These are phyloP conservation scores for Senecio squalidus DNA, from an alignment of 140 eudicot species.

Conservation along the genomic window DNA sequence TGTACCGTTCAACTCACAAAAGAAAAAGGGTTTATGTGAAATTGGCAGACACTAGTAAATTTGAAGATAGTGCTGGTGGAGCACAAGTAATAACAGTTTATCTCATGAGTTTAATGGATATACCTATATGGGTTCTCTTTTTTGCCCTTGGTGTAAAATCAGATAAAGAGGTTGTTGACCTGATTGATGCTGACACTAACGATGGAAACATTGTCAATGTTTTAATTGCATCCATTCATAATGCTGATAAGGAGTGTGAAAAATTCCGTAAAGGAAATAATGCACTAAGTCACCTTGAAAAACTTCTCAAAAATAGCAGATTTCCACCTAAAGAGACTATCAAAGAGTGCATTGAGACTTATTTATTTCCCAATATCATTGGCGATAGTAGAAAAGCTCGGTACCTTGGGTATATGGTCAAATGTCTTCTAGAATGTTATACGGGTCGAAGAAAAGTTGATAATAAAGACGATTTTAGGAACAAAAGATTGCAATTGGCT, in stretches of 20 bases:
- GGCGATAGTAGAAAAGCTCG: conserved; percentile 65
- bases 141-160: conserved; percentile 75
- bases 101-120: conserved; percentile 32
- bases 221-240: conserved; percentile 63
- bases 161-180: conserved; percentile 60
- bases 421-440: conserved; percentile 63
- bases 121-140: conserved; percentile 82
- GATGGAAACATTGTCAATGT: conserved; percentile 59
- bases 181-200: conserved; percentile 48
- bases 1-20: conserved; percentile 49
- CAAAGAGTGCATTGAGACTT: conserved; percentile 38
- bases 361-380: conserved; percentile 58
- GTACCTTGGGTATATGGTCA: conserved; percentile 79
- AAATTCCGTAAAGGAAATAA: conserved; percentile 43
- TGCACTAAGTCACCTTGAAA: conserved; percentile 35
- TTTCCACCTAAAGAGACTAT: conserved; percentile 78
- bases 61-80: conserved; percentile 50
- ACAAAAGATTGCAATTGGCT: conserved; percentile 81
- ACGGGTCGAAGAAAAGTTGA: conserved; percentile 61
- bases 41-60: conserved; percentile 42
- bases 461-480: conserved; percentile 78
- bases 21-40: conserved; percentile 65
- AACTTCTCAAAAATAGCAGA: conserved; percentile 33
- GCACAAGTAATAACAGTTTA: conserved; percentile 56
- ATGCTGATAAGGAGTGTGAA: conserved; percentile 54